Conservation (phyloP, 139 green algal genomes). For the Chlamydomonas sp. region DNA sequence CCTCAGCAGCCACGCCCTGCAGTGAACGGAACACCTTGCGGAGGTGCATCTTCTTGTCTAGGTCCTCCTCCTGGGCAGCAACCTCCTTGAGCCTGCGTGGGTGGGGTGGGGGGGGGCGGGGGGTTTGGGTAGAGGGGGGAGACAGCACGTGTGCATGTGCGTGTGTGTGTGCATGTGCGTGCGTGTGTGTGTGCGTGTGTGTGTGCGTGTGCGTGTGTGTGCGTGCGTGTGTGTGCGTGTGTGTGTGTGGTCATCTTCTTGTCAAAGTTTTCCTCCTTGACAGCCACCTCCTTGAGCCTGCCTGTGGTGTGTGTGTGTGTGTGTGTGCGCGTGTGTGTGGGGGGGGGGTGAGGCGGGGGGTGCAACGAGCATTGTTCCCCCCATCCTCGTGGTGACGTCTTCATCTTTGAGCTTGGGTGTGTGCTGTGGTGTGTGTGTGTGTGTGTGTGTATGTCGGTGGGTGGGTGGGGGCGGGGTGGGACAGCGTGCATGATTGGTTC, state of each 20-base stretch:
- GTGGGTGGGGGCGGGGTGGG: no score
- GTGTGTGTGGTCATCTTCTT: conserved; percentile 1
- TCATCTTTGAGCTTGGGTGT: no score
- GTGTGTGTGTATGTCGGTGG: no score
- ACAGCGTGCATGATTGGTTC: no score
- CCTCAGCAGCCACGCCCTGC: conserved; percentile 39
- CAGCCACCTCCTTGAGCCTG: no score
- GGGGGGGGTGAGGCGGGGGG: no score
- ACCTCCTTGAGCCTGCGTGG: conserved; percentile 38
- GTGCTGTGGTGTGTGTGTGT: no score
- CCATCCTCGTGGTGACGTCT: no score
- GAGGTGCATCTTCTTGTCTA: conserved; percentile 47
- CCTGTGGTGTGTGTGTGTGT: neutral
- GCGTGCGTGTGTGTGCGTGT: neutral
- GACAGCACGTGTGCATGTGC: neutral
- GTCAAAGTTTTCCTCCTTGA: neutral
- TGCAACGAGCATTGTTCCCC: no score
- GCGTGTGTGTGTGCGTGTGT: neutral
- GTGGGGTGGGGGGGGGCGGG: no score
- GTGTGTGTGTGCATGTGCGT: neutral
- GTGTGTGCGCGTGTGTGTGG: no score
- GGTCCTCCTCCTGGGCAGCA: conserved; percentile 36
- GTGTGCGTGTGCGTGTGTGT: conserved; percentile 2
- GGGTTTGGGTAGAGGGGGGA: neutral
- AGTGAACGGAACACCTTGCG: conserved; percentile 39